Evolutionary conservation across 345 rosid genomes (phyloP), one percentile per base, ranked within the genome.

Genomic region (Anastatica hierochuntica): DNA sequence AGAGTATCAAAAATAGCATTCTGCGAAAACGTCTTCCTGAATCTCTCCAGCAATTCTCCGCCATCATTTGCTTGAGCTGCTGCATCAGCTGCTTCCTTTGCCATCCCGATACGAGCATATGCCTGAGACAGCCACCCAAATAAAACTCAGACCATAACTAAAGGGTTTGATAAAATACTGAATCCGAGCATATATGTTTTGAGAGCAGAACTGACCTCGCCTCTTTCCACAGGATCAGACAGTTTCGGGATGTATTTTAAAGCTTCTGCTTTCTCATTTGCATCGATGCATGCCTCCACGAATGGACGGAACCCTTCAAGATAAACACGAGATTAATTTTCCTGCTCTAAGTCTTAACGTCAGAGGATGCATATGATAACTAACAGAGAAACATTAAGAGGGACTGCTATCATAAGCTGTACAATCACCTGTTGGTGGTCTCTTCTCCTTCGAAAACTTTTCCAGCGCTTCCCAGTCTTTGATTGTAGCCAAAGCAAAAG

Each of bases 31-130:
- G 95, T 92, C 64, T 74, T 60, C 65, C 76, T 83, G 72, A 92
- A 65, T 69, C 95, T 77, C 42, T 85, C 95, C 20, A 92, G 83
- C 76, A 92, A 73, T 69, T 88, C 98, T 72, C 94, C 98, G 73
- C 94, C 95, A 60, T 92, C 96, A 65, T 84, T 82, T 21, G 96
- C 90, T 60, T 82, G 96, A 55, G 92, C 81, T 9, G 98, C 98
- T 55, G 95, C 94, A 64, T 87, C 96, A 11, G 95, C 98, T 11
- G 98, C 96, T 76, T 92, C 98, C 73, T 92, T 88, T 3, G 95
- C 96, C 96, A 92, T 88, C 53, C 90, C 98, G 42, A 92, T 80
- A 64, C 88, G 81, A 62, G 96, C 95, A 65, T 78, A 92, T 30
- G 95, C 82, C 98, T 92, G 71, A 38, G 11, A 44, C n/a, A 29